A percentile compares a stretch with the other conserved stretches of the same genome.
Conservation (phyloP, 2,329 filamentous ascomycete genomes). For the Bimuria novae-zelandiae region DNA sequence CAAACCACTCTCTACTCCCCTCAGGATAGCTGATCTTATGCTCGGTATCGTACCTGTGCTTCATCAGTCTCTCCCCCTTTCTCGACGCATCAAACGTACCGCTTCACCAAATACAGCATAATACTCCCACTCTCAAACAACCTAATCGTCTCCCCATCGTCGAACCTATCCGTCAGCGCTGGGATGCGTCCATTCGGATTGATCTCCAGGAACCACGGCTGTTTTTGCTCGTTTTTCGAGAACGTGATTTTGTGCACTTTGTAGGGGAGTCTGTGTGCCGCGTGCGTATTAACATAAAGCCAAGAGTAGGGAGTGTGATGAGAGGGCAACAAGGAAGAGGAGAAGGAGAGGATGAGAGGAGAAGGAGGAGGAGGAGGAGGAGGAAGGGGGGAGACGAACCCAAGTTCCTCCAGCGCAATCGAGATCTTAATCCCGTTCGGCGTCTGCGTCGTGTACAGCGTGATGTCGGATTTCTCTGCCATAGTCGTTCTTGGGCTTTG, state of each 20-base stretch:
- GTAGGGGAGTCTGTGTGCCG: constrained; percentile 64
- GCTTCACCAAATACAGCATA: constrained; percentile 79
- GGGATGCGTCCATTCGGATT: constrained; percentile 94
- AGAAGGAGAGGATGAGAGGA: neutral
- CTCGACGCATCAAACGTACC: too few relatives aligned
- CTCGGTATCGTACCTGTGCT: constrained; percentile 69
- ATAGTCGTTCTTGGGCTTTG: constrained; percentile 7
- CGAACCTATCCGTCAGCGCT: constrained; percentile 76
- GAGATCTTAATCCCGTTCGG: constrained; percentile 91
- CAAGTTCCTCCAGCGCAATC: constrained; percentile 84
- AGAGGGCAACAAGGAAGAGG: neutral
- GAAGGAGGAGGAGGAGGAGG: neutral
- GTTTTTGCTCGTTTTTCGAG: constrained; percentile 76
- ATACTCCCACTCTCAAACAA: constrained; percentile 86
- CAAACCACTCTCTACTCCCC: constrained; percentile 75
- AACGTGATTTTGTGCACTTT: constrained; percentile 74
- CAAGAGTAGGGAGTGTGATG: neutral
- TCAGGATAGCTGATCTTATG: constrained; percentile 80
- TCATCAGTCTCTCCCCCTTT: too few relatives aligned
- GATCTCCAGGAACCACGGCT: constrained; percentile 86
- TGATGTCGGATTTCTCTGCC: constrained; percentile 63
- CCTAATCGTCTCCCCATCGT: constrained; percentile 72
- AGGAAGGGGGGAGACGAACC: constrained; percentile 39
- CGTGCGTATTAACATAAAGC: neutral
- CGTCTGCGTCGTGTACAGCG: constrained; percentile 80